A percentile compares a stretch with the other conserved stretches of the same genome.
Evolutionary conservation across 2,329 filamentous ascomycete species (phyloP).

Genomic region (Xylaria sp.): DNA sequence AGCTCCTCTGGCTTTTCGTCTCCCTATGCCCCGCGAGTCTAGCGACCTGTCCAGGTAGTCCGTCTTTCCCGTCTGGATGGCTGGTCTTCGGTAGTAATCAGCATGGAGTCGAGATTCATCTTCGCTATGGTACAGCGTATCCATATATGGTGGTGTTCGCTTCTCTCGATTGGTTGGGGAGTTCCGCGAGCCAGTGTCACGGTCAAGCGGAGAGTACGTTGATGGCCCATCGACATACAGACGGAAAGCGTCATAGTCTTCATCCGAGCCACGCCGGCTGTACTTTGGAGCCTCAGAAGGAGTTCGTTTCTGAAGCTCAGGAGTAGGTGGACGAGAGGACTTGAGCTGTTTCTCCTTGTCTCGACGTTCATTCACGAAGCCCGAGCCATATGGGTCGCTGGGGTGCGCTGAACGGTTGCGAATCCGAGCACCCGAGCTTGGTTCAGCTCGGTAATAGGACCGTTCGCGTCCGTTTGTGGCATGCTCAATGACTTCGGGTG

Average conservation of each 20-base stretch:
- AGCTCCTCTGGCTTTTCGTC: constrained; percentile 23
- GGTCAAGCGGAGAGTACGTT: constrained; percentile 22
- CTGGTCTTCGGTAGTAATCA: constrained; percentile 24
- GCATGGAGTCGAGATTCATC: constrained; percentile 25
- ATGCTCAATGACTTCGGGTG: constrained; percentile 41
- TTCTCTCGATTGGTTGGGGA: constrained; percentile 22
- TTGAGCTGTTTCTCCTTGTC: constrained; percentile 21
- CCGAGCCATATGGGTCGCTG: constrained; percentile 23
- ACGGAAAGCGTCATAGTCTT: constrained; percentile 20
- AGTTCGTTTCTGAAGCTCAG: constrained; percentile 25
- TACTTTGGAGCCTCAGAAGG: constrained; percentile 25
- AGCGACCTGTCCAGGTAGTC: constrained; percentile 21
- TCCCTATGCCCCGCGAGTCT: constrained; percentile 20
- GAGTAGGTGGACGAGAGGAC: constrained; percentile 22
- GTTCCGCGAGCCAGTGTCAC: constrained; percentile 23
- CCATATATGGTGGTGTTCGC: constrained; percentile 20
- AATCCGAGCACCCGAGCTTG: constrained; percentile 18
- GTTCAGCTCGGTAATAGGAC: constrained; percentile 27
- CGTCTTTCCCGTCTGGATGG: constrained; percentile 18
- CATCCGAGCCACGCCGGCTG: constrained; percentile 23
- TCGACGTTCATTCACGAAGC: constrained; percentile 20
- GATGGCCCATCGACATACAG: constrained; percentile 18
- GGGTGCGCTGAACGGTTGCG: constrained; percentile 24
- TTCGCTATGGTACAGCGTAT: constrained; percentile 30
- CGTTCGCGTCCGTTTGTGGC: constrained; percentile 30